These are phyloP conservation scores for Alternaria novae-zelandiae DNA, from an alignment of 2,329 filamentous ascomycete species.

Conservation along the genomic window DNA sequence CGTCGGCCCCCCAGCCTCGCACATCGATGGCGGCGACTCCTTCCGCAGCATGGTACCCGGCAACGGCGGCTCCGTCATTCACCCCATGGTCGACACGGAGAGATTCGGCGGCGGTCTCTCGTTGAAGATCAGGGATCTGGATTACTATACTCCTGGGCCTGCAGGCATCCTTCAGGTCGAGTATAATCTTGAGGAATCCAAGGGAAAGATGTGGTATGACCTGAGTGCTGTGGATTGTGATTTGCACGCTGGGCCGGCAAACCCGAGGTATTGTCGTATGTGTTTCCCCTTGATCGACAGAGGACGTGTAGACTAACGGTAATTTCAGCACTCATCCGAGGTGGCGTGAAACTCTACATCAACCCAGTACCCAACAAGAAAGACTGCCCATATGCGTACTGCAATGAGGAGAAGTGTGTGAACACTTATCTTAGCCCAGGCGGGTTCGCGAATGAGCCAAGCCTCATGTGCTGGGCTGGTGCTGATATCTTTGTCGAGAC, in stretches of 20 bases:
- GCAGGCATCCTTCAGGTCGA: conserved; percentile 33
- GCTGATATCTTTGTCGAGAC: conserved; percentile 26
- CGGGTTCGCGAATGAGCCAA: conserved; percentile 25
- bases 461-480: conserved; percentile 19
- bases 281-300: background rate
- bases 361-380: background rate
- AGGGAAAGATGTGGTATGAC: conserved; percentile 28
- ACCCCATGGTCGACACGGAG: conserved; percentile 19
- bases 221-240: conserved; percentile 30
- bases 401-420: conserved; percentile 10
- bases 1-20: conserved; percentile 12
- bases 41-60: conserved; percentile 14
- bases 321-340: conserved; percentile 14
- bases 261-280: conserved; percentile 24
- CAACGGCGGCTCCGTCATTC: conserved; percentile 2
- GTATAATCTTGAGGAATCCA: conserved; percentile 21
- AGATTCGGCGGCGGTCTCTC: conserved; percentile 13
- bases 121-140: conserved; percentile 33
- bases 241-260: background rate
- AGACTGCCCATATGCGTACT: conserved; percentile 15
- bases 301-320: background rate
- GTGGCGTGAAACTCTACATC: conserved; percentile 27
- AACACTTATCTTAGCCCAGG: conserved; percentile 24
- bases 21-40: conserved; percentile 10
- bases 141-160: conserved; percentile 18